These are phyloP conservation scores for Leccinum ochraceum DNA, from an alignment of 768 basidiomycete genomes.

Conservation along the genomic window DNA sequence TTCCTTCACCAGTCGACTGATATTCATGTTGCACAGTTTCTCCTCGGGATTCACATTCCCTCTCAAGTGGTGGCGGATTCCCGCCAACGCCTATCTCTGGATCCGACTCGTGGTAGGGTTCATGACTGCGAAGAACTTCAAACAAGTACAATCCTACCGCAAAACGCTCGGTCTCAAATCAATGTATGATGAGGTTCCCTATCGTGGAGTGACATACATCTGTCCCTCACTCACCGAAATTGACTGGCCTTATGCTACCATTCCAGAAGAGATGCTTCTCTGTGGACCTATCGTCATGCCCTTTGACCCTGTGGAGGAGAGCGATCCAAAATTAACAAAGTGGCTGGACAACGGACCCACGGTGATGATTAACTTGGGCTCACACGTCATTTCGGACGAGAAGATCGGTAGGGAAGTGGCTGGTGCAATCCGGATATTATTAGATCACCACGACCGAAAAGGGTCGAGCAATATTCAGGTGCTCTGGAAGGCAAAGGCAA, in stretches of 20 bases:
- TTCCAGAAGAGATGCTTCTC: slow-evolving; percentile 4
- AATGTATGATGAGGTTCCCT: background rate
- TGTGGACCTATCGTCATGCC: slow-evolving; percentile 14
- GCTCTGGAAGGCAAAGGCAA: too few relatives aligned
- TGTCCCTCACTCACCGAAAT: slow-evolving; percentile 7
- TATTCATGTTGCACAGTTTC: background rate
- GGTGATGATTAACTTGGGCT: too few relatives aligned
- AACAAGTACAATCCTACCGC: background rate
- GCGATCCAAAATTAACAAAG: slow-evolving; percentile 3
- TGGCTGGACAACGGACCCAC: slow-evolving; percentile 5
- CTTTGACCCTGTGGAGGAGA: slow-evolving; percentile 11
- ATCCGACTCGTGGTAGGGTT: background rate
- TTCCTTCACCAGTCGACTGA: background rate
- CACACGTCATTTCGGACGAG: too few relatives aligned
- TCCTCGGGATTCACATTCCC: slow-evolving; percentile 16
- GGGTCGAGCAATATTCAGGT: too few relatives aligned
- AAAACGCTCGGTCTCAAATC: slow-evolving; percentile 2
- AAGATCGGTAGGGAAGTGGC: too few relatives aligned
- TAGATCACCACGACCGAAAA: too few relatives aligned
- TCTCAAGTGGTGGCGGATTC: slow-evolving; percentile 18
- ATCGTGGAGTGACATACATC: background rate
- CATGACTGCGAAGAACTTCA: background rate
- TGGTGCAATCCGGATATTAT: too few relatives aligned
- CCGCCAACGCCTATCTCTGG: slow-evolving; percentile 7
- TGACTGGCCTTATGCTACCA: background rate